phyloP scores from a whole-genome alignment of 805 yeast genomes.

The Debaryomyces tyrocola region DNA sequence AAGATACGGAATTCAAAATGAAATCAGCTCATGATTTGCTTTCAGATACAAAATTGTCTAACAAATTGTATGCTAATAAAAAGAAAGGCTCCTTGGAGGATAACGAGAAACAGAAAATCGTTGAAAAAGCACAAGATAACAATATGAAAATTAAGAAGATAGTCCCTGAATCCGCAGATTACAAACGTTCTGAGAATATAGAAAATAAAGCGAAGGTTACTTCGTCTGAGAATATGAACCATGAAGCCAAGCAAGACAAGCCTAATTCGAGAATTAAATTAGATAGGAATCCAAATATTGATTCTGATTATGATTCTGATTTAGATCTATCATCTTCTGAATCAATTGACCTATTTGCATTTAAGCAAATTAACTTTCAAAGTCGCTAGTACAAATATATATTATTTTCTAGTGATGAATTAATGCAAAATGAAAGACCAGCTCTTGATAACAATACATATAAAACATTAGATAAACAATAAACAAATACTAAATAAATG shows the following conservation, averaged over 20 bases:
- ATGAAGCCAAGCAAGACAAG: conserved; percentile 1
- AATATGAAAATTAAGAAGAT: not conserved
- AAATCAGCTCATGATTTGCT: conserved; percentile 42
- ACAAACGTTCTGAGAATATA: conserved; percentile 8
- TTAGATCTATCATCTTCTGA: conserved; percentile 23
- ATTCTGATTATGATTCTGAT: conserved; percentile 24
- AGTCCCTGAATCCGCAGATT: conserved; percentile 8
- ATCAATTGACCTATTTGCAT: conserved; percentile 7
- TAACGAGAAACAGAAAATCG: not conserved
- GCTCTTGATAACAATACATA: not conserved
- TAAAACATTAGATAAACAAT: not conserved
- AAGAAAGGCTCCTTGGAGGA: conserved; percentile 1
- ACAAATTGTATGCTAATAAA: conserved; percentile 1
- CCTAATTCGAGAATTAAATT: not conserved
- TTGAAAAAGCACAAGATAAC: not conserved
- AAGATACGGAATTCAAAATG: conserved; percentile 38
- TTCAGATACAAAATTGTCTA: conserved; percentile 18
- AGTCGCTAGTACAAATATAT: conserved; percentile 1
- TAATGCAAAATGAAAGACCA: conserved; percentile 1
- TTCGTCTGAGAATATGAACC: not conserved
- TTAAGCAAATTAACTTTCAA: conserved; percentile 10
- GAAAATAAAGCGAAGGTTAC: not conserved
- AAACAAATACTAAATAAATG: not conserved
- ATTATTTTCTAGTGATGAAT: conserved; percentile 1
- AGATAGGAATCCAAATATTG: conserved; percentile 18